Evolutionary conservation across 441 rosid genomes (phyloP).

Genomic region (Gossypium lobatum): DNA sequence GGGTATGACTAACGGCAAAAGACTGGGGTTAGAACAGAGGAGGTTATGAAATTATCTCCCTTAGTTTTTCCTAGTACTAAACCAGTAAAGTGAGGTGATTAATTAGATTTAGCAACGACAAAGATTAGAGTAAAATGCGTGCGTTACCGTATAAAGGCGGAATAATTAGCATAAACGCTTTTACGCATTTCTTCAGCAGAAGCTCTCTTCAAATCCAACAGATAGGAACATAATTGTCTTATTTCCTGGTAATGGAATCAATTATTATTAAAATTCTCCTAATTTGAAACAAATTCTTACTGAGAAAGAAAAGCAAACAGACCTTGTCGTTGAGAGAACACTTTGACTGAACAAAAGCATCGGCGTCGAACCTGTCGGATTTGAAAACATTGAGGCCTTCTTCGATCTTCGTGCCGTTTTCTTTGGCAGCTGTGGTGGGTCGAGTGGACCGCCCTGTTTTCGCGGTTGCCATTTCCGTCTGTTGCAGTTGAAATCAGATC

Average conservation of each 20-base stretch:
- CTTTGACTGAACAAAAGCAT: constrained; percentile 83
- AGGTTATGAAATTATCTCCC: background rate
- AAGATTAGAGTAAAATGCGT: background rate
- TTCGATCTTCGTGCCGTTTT: constrained; percentile 67
- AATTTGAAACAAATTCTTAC: background rate
- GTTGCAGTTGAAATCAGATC: background rate
- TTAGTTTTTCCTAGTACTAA: background rate
- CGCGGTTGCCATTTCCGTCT: constrained; percentile 47
- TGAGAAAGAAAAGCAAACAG: background rate
- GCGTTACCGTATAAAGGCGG: constrained; percentile 87
- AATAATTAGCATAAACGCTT: constrained; percentile 94
- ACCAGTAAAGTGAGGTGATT: background rate
- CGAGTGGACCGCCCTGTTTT: constrained; percentile 48
- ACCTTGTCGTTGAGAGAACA: constrained; percentile 97
- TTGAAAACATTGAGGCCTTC: constrained; percentile 79
- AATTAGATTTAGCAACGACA: background rate
- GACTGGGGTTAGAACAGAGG: no score
- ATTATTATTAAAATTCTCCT: background rate
- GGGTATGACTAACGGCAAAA: background rate
- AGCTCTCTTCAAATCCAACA: constrained; percentile 89
- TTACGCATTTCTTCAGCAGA: constrained; percentile 99
- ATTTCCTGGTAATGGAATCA: constrained; percentile 41
- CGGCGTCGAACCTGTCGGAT: constrained; percentile 92
- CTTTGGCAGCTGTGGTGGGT: constrained; percentile 54
- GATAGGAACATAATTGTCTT: constrained; percentile 66